A percentile compares a stretch with the other conserved stretches of the same genome.
phyloP scores from a whole-genome alignment of 257 asterid genomes.

The Thymus mandschuricus region DNA sequence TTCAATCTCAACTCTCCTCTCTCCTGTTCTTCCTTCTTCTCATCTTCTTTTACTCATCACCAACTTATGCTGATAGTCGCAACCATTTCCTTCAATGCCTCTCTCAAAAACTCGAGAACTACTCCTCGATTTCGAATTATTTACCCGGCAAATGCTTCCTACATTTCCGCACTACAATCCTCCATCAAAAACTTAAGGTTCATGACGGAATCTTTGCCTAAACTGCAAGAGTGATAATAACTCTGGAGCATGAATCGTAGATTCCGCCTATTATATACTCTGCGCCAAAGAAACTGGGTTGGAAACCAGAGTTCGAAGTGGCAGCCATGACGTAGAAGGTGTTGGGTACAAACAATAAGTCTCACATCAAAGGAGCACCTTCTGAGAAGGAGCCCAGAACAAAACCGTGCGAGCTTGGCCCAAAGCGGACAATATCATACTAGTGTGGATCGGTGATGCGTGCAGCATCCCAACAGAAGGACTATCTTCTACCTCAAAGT shows the following conservation, averaged over 20 bases:
- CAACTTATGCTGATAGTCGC: neutral
- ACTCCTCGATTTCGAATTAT: neutral
- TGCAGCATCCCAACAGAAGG: neutral
- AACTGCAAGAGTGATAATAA: neutral
- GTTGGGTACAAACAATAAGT: too few species aligned
- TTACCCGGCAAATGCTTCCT: neutral
- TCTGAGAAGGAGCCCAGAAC: too few species aligned
- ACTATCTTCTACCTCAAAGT: neutral
- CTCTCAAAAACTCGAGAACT: neutral
- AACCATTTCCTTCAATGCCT: constrained; percentile 2
- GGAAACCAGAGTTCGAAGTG: neutral
- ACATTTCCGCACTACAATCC: neutral
- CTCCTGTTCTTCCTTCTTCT: neutral
- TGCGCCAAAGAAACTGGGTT: neutral
- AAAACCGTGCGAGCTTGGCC: too few species aligned
- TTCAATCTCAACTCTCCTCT: neutral
- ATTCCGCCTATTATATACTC: neutral
- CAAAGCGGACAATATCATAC: too few species aligned
- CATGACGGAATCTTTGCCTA: constrained; percentile 23
- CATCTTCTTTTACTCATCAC: neutral
- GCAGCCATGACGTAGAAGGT: neutral
- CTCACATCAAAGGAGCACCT: too few species aligned
- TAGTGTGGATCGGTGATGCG: too few species aligned
- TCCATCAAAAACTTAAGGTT: constrained; percentile 28
- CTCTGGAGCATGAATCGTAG: neutral